Evolutionary conservation across 2,329 filamentous ascomycete genomes (phyloP).

Genomic region (Monosporascus cannonballus): DNA sequence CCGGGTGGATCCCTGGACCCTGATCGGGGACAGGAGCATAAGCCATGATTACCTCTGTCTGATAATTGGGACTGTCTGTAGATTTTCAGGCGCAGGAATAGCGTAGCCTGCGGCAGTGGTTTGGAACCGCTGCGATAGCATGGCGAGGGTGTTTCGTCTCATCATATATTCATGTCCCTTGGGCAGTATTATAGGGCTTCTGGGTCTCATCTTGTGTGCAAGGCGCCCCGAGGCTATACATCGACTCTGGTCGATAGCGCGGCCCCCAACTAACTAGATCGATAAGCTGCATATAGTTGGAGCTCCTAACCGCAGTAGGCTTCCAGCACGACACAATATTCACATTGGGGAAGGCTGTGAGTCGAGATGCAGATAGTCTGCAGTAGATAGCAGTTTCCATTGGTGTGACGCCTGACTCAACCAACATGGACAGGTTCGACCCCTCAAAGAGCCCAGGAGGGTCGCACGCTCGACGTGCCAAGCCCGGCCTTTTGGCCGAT

Average conservation of each 20-base stretch:
- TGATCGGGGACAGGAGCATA: constrained; percentile 2
- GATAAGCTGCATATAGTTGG: no score
- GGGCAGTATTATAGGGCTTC: background rate
- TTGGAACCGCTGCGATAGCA: background rate
- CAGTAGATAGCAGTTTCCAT: no score
- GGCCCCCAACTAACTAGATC: no score
- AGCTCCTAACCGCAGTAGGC: no score
- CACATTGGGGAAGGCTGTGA: no score
- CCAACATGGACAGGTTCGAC: background rate
- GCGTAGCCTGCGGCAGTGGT: background rate
- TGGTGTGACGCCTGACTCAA: background rate
- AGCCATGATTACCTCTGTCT: constrained; percentile 1
- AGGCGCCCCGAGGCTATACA: background rate
- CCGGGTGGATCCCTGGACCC: background rate
- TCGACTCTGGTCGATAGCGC: no score
- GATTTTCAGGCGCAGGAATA: background rate
- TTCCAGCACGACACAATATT: no score
- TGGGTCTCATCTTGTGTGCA: background rate
- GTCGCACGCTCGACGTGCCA: background rate
- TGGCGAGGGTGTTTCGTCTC: background rate
- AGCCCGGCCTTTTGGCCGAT: background rate
- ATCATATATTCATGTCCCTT: background rate
- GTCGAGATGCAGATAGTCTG: no score
- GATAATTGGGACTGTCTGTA: background rate
- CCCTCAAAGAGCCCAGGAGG: background rate